Percentiles rank a stretch among this genome's conserved stretches.
These are phyloP conservation scores for Ustulina deusta DNA, from an alignment of 2,329 filamentous ascomycete species.

Conservation along the genomic window DNA sequence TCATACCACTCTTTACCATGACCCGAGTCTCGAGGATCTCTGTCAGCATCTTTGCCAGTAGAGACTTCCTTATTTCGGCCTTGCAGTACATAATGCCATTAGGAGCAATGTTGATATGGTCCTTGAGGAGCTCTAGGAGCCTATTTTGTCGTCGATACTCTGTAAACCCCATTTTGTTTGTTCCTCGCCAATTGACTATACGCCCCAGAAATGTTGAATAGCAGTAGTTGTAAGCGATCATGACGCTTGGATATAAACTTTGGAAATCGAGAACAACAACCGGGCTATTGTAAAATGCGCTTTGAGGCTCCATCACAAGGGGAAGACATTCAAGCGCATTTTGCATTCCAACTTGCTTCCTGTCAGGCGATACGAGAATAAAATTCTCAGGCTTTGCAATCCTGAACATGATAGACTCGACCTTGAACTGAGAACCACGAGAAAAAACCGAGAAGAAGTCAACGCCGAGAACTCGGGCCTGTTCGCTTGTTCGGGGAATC, in stretches of 20 bases:
- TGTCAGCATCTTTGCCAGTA: slow-evolving; percentile 94
- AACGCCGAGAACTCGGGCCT: slow-evolving; percentile 90
- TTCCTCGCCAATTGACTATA: slow-evolving; percentile 87
- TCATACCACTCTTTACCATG: slow-evolving; percentile 99
- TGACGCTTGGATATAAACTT: slow-evolving; percentile 94
- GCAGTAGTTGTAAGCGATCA: slow-evolving; percentile 99
- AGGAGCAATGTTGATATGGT: slow-evolving; percentile 90
- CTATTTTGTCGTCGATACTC: slow-evolving; percentile 84
- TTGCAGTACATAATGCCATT: slow-evolving; percentile 98
- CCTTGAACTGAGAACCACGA: slow-evolving; percentile 96
- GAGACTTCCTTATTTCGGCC: slow-evolving; percentile 84
- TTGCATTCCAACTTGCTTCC: slow-evolving; percentile 91
- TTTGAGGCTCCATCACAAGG: slow-evolving; percentile 97
- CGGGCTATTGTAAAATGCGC: slow-evolving; percentile 91
- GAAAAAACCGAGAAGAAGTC: slow-evolving; percentile 98
- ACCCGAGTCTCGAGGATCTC: slow-evolving; percentile 96
- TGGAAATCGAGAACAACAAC: slow-evolving; percentile 95
- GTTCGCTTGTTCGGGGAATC: slow-evolving; percentile 89
- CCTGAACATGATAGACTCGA: slow-evolving; percentile 98
- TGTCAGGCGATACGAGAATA: slow-evolving; percentile 87
- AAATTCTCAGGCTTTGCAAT: slow-evolving; percentile 98
- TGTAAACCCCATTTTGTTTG: slow-evolving; percentile 93
- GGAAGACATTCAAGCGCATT: slow-evolving; percentile 95
- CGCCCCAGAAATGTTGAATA: slow-evolving; percentile 96
- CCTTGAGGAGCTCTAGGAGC: slow-evolving; percentile 80